A percentile compares a stretch with the other conserved stretches of the same genome.
Conservation (phyloP, 495 filamentous ascomycete species). For the Podospora didyma region DNA sequence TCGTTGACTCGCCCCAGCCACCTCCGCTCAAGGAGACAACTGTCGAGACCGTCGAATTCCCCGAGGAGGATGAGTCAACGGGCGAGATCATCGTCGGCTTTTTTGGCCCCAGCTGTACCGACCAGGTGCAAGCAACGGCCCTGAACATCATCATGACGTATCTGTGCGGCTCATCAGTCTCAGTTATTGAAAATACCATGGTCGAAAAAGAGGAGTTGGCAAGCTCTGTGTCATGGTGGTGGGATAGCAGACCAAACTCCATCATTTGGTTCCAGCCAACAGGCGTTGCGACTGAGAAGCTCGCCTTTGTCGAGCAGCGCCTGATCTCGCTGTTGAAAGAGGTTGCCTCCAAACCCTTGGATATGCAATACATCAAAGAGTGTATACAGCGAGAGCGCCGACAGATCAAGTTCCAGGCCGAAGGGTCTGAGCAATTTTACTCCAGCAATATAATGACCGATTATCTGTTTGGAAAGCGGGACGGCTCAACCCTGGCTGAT, state of each 20-base stretch:
- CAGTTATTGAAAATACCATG: conserved; percentile 82
- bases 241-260: conserved; percentile 72
- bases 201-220: conserved; percentile 92
- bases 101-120: conserved; percentile 75
- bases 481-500: conserved; percentile 73
- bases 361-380: conserved; percentile 85
- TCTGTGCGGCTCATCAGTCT: conserved; percentile 86
- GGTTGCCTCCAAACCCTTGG: conserved; percentile 70
- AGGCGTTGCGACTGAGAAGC: conserved; percentile 80
- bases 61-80: conserved; percentile 90
- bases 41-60: conserved; percentile 80
- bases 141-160: conserved; percentile 76
- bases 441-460: conserved; percentile 80
- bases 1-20: conserved; percentile 80
- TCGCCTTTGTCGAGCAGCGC: conserved; percentile 76
- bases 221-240: conserved; percentile 72
- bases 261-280: conserved; percentile 79
- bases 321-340: conserved; percentile 81
- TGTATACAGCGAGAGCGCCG: conserved; percentile 75
- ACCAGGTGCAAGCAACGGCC: conserved; percentile 60
- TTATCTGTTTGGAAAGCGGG: conserved; percentile 82
- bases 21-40: conserved; percentile 64
- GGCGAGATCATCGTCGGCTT: conserved; percentile 82
- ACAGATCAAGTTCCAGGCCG: conserved; percentile 73
- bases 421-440: conserved; percentile 70